Evolutionary conservation across 2,329 filamentous ascomycete genomes (phyloP).

Genomic region (Lachnellula occidentalis): DNA sequence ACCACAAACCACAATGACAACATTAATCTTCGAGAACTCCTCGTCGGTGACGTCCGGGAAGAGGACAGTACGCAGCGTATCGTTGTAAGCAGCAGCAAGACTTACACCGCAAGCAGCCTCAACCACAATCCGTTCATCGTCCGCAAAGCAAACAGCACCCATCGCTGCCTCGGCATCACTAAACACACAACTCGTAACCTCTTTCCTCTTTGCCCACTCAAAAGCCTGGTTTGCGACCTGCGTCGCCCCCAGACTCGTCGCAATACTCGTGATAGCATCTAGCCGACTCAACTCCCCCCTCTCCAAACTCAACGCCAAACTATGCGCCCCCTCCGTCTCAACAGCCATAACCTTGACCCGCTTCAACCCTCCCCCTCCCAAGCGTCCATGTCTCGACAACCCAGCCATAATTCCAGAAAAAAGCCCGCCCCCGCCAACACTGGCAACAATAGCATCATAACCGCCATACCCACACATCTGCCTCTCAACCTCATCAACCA

Average conservation of each 20-base stretch:
- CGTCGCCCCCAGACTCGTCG: conserved; percentile 66
- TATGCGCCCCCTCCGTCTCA: conserved; percentile 71
- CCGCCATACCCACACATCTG: conserved; percentile 27
- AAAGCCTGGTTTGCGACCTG: conserved; percentile 63
- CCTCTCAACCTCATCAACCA: conserved; percentile 42
- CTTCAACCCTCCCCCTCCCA: conserved; percentile 1
- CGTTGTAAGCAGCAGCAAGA: conserved; percentile 62
- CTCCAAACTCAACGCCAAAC: conserved; percentile 56
- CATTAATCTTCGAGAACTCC: conserved; percentile 59
- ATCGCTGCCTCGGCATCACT: conserved; percentile 73
- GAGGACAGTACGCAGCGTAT: conserved; percentile 54
- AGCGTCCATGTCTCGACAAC: conserved; percentile 12
- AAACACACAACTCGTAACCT: conserved; percentile 36
- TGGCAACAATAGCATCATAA: conserved; percentile 67
- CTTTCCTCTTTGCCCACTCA: conserved; percentile 45
- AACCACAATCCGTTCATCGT: conserved; percentile 76
- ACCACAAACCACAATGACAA: conserved; percentile 83
- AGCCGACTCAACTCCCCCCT: conserved; percentile 56
- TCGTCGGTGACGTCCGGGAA: conserved; percentile 47
- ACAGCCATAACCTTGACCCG: conserved; percentile 56
- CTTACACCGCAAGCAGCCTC: conserved; percentile 83
- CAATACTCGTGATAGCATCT: conserved; percentile 66
- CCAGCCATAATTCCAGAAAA: conserved; percentile 72
- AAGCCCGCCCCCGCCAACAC: conserved; percentile 74
- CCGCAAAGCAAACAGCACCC: conserved; percentile 69